Evolutionary conservation across 179 eudicot species (phyloP).

Genomic region (Beta macrorhiza): DNA sequence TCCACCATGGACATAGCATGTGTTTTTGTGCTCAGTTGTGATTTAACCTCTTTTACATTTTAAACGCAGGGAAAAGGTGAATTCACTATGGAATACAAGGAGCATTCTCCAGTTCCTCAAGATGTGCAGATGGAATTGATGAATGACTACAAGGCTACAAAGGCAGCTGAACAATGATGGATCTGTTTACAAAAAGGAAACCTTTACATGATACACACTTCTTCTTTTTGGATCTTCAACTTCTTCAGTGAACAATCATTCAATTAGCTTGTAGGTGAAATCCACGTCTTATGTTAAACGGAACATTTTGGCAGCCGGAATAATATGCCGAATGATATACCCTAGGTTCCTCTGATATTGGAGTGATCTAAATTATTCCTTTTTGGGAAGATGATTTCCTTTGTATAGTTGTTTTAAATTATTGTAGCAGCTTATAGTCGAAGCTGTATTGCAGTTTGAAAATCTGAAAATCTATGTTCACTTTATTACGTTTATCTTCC

Average conservation of each 20-base stretch:
- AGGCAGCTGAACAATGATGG: slow-evolving; percentile 40
- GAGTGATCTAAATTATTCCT: not conserved
- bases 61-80: slow-evolving; percentile 84
- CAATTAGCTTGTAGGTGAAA: slow-evolving; percentile 12
- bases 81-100: slow-evolving; percentile 96
- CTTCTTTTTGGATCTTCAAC: slow-evolving; percentile 5
- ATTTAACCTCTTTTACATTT: not conserved
- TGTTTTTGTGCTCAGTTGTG: not conserved
- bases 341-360: not conserved
- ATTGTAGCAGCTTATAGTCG: not conserved
- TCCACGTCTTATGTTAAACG: not conserved
- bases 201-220: slow-evolving; percentile 2
- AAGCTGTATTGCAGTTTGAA: not conserved
- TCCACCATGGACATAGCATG: not conserved
- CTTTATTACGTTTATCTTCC: not conserved
- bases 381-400: not conserved
- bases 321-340: slow-evolving; percentile 10
- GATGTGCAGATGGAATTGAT: slow-evolving; percentile 85
- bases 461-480: not conserved
- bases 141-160: slow-evolving; percentile 65
- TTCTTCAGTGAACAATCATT: not conserved
- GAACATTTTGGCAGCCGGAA: slow-evolving; percentile 20
- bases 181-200: not conserved
- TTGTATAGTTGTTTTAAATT: slow-evolving; percentile 1
- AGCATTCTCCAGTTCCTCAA: slow-evolving; percentile 73